These are phyloP conservation scores for Ampelomyces quisqualis DNA, from an alignment of 2,329 filamentous ascomycete genomes.

Conservation along the genomic window DNA sequence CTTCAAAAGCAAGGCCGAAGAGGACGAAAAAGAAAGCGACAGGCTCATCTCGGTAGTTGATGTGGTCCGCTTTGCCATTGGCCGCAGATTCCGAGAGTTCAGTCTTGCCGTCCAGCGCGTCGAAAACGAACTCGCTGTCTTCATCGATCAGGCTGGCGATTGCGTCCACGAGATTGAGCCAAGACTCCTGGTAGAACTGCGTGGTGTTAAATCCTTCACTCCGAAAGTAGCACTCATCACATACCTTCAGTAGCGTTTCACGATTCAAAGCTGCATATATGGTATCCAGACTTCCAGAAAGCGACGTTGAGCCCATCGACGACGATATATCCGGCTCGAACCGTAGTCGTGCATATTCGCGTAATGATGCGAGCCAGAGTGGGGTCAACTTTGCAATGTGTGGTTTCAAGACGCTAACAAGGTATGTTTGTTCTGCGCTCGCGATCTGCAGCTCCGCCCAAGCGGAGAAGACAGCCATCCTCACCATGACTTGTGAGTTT, in stretches of 20 bases:
- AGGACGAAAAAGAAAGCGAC: conserved; percentile 99
- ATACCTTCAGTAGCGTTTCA: conserved; percentile 77
- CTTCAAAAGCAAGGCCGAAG: conserved; percentile 95
- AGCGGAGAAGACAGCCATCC: conserved; percentile 93
- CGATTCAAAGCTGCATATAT: conserved; percentile 94
- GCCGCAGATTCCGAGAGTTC: conserved; percentile 39
- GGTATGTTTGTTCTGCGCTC: conserved; percentile 85
- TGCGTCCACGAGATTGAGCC: conserved; percentile 94
- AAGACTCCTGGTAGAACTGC: conserved; percentile 92
- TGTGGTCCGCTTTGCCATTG: conserved; percentile 65
- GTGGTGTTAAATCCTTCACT: conserved; percentile 8
- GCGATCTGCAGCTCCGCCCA: conserved; percentile 98
- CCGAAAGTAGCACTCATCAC: not conserved
- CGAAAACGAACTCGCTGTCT: conserved; percentile 96
- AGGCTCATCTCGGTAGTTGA: conserved; percentile 97
- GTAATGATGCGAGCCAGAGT: conserved; percentile 86
- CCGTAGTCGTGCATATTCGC: conserved; percentile 87
- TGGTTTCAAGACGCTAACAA: conserved; percentile 83
- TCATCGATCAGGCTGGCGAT: conserved; percentile 97
- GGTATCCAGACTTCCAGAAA: conserved; percentile 84
- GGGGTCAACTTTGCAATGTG: conserved; percentile 89
- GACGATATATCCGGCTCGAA: conserved; percentile 98
- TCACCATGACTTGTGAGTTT: conserved; percentile 97
- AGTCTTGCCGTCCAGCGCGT: conserved; percentile 84
- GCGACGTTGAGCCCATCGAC: conserved; percentile 74